Evolutionary conservation across 225 moss, liverwort and hornwort species (phyloP).

Genomic region (Polytrichum formosum): DNA sequence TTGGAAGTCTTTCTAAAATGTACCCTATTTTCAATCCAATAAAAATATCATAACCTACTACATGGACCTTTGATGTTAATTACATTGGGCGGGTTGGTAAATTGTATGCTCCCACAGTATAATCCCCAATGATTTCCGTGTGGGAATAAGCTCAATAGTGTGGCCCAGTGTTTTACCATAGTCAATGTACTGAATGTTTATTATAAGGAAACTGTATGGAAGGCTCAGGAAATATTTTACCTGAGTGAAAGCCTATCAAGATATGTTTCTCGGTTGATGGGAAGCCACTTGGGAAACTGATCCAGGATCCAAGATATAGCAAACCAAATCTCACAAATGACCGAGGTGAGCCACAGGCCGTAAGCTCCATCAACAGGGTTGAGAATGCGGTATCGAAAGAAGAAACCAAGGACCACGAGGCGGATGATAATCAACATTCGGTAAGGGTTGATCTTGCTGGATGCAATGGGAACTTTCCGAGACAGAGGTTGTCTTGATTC

Average conservation of each 20-base stretch:
- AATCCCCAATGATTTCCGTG: no score
- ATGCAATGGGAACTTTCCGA: conserved; percentile 75
- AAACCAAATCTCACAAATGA: conserved; percentile 88
- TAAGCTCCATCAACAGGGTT: conserved; percentile 69
- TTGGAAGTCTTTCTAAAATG: no score
- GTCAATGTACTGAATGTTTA: no score
- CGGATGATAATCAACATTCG: conserved; percentile 80
- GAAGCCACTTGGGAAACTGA: conserved; percentile 95
- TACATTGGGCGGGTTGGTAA: no score
- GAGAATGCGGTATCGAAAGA: conserved; percentile 84
- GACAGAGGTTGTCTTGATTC: conserved; percentile 83
- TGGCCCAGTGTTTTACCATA: no score
- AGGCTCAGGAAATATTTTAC: conserved; percentile 7
- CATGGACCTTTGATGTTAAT: no score
- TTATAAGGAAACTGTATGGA: no score
- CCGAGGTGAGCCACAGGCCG: conserved; percentile 86
- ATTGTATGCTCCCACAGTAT: no score
- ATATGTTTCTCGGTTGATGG: conserved; percentile 89
- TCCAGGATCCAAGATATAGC: conserved; percentile 93
- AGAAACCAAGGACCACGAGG: conserved; percentile 77
- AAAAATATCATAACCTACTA: no score
- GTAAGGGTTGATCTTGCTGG: conserved; percentile 87
- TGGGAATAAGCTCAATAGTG: no score
- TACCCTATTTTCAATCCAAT: no score
- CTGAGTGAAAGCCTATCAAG: conserved; percentile 83